phyloP scores from a whole-genome alignment of 1,139 yeast genomes.

The Magnusiomyces sp. region DNA sequence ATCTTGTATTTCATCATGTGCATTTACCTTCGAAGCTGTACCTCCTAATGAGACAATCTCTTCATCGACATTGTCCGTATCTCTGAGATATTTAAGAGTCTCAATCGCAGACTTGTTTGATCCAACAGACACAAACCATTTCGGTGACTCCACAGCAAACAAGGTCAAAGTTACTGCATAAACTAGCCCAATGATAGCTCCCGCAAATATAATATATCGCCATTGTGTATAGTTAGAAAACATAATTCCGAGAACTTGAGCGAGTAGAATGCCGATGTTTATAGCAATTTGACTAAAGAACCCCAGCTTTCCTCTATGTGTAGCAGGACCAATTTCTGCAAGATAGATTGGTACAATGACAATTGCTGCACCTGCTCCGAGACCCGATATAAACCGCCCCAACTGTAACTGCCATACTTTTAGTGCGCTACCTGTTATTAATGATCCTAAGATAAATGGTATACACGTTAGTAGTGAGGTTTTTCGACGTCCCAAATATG shows the following conservation, averaged over 20 bases:
- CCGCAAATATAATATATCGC: slow-evolving; percentile 60
- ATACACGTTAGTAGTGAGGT: slow-evolving; percentile 49
- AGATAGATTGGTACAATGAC: slow-evolving; percentile 78
- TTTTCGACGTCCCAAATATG: slow-evolving; percentile 53
- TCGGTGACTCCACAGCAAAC: slow-evolving; percentile 69
- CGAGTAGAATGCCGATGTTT: slow-evolving; percentile 71
- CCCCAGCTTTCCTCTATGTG: slow-evolving; percentile 68
- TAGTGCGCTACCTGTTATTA: slow-evolving; percentile 47
- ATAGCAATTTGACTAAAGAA: slow-evolving; percentile 81
- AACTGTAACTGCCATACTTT: slow-evolving; percentile 39
- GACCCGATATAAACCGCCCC: slow-evolving; percentile 72
- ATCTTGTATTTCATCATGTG: no score
- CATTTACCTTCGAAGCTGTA: no score
- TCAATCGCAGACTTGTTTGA: slow-evolving; percentile 32
- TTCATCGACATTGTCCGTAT: slow-evolving; percentile 21
- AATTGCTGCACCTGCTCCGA: slow-evolving; percentile 81
- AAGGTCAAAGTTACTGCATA: slow-evolving; percentile 39
- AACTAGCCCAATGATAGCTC: slow-evolving; percentile 44
- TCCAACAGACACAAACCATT: slow-evolving; percentile 52
- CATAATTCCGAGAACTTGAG: slow-evolving; percentile 63
- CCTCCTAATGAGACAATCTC: slow-evolving; percentile 17
- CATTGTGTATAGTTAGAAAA: slow-evolving; percentile 63
- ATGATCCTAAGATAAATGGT: slow-evolving; percentile 59
- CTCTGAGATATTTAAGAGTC: slow-evolving; percentile 31
- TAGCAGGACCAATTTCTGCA: slow-evolving; percentile 67